These are phyloP conservation scores for Thalassiosira mediterranea DNA, from an alignment of 352 stramenopile genomes.

Conservation along the genomic window DNA sequence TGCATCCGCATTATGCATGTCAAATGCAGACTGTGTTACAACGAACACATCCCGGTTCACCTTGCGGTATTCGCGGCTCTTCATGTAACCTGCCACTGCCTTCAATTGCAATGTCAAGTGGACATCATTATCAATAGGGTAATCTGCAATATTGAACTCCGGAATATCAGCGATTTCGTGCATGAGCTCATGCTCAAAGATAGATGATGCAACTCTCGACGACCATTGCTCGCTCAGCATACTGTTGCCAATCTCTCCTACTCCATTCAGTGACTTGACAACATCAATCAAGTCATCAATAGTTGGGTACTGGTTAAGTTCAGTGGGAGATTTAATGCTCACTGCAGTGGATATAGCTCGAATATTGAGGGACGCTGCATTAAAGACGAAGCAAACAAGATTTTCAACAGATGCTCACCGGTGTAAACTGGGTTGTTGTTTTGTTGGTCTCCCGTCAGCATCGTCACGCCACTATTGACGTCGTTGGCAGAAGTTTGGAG, in stretches of 20 bases:
- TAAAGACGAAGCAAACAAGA: neutral
- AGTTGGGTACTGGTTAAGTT: conserved; percentile 31
- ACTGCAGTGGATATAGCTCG: neutral
- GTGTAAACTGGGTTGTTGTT: conserved; percentile 14
- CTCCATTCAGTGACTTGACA: conserved; percentile 64
- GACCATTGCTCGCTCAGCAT: conserved; percentile 41
- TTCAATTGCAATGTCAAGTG: conserved; percentile 23
- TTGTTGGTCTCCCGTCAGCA: neutral
- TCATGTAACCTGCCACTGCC: conserved; percentile 64
- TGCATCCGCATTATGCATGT: conserved; percentile 64
- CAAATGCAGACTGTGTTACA: conserved; percentile 62
- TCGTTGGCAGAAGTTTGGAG: conserved; percentile 29
- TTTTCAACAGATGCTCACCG: neutral
- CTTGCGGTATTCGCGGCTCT: conserved; percentile 44
- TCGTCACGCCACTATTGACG: neutral
- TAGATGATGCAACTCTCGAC: conserved; percentile 20
- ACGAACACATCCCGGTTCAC: conserved; percentile 71
- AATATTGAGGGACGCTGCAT: neutral
- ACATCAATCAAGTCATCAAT: conserved; percentile 59
- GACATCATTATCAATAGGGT: conserved; percentile 9
- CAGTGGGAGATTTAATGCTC: neutral
- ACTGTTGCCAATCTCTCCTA: conserved; percentile 51
- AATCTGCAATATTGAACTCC: conserved; percentile 20
- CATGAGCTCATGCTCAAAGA: conserved; percentile 41
- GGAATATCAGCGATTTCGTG: conserved; percentile 19